These are phyloP conservation scores for Trametes cubensis DNA, from an alignment of 768 basidiomycete genomes.

Conservation along the genomic window DNA sequence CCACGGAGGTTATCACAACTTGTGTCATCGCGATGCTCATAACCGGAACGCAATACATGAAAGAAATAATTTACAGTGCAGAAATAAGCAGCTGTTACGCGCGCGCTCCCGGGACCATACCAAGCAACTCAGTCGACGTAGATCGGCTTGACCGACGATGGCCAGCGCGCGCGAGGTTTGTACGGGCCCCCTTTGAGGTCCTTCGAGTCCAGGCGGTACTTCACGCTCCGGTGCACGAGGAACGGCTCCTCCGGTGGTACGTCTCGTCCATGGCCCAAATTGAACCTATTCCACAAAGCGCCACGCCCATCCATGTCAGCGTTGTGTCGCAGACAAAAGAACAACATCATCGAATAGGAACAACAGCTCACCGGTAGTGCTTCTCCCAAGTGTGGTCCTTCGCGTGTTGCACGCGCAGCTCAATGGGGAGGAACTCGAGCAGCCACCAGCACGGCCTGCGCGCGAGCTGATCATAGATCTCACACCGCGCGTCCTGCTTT, in stretches of 20 bases:
- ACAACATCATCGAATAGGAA: constrained; percentile 7
- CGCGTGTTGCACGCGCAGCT: constrained; percentile 30
- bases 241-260: constrained; percentile 23
- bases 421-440: constrained; percentile 51
- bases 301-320: too few species aligned
- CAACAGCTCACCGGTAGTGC: constrained; percentile 17
- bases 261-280: constrained; percentile 28
- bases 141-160: background rate
- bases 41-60: too few species aligned
- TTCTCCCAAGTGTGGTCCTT: constrained; percentile 26
- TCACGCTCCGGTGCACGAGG: constrained; percentile 31
- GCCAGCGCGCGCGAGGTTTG: constrained; percentile 31
- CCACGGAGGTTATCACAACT: too few species aligned
- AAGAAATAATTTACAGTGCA: too few species aligned
- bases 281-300: constrained; percentile 21
- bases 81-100: too few species aligned
- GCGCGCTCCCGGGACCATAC: too few species aligned
- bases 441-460: constrained; percentile 63
- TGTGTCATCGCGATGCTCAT: too few species aligned
- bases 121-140: constrained; percentile 4
- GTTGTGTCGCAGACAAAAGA: background rate
- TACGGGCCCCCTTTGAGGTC: constrained; percentile 33
- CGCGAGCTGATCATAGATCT: constrained; percentile 60
- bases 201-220: constrained; percentile 26
- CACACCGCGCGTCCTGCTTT: constrained; percentile 54